Evolutionary conservation across 179 eudicot genomes (phyloP).

Genomic region (Nepenthes alata): DNA sequence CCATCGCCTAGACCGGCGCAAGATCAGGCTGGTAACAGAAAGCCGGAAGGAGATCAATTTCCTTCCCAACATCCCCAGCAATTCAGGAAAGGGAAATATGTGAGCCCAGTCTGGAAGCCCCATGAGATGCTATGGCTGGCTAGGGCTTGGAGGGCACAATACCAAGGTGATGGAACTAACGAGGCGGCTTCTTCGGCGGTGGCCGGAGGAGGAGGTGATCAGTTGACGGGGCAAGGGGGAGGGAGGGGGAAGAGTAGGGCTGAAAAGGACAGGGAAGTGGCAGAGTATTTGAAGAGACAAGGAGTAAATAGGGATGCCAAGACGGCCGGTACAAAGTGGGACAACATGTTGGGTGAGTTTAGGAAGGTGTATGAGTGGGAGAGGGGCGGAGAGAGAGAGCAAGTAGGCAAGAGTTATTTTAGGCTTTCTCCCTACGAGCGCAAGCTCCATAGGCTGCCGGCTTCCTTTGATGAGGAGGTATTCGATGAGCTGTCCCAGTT

Average conservation of each 20-base stretch:
- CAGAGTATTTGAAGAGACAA: constrained; percentile 44
- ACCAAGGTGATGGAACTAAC: constrained; percentile 18
- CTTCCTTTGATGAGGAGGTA: constrained; percentile 78
- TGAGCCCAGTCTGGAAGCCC: constrained; percentile 87
- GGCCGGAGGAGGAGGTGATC: background rate
- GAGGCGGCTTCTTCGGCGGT: background rate
- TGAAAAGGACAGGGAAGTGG: constrained; percentile 65
- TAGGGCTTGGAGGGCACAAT: constrained; percentile 60
- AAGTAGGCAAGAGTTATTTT: constrained; percentile 57
- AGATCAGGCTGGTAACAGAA: constrained; percentile 11
- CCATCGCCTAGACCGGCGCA: constrained; percentile 19
- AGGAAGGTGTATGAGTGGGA: constrained; percentile 85
- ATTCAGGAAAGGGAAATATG: constrained; percentile 64
- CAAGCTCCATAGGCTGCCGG: constrained; percentile 60
- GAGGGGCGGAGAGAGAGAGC: constrained; percentile 61
- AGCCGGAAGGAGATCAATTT: constrained; percentile 9
- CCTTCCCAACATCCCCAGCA: constrained; percentile 18
- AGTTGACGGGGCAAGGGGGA: constrained; percentile 2
- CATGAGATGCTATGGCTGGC: constrained; percentile 78
- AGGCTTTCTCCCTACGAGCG: constrained; percentile 66
- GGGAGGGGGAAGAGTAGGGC: constrained; percentile 68
- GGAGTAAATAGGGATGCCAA: constrained; percentile 69
- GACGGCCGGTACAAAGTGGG: constrained; percentile 86
- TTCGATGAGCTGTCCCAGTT: constrained; percentile 73
- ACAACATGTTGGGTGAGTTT: constrained; percentile 82